These are phyloP conservation scores for Gymnopilus junonius DNA, from an alignment of 768 basidiomycete genomes.

Conservation along the genomic window DNA sequence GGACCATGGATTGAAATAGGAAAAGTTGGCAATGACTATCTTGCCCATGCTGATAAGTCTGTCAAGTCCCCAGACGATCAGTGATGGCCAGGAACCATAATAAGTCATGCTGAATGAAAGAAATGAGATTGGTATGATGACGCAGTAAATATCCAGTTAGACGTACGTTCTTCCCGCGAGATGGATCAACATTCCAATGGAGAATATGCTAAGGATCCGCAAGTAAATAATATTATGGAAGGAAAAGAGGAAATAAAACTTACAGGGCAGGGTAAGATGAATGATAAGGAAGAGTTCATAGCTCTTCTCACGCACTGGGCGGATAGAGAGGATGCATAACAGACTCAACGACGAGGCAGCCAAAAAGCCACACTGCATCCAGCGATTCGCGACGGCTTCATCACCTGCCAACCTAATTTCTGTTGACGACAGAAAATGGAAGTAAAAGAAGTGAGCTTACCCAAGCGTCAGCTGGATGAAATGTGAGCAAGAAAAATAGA, in stretches of 20 bases:
- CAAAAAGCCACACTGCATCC: slow-evolving; percentile 40
- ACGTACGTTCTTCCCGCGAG: slow-evolving; percentile 33
- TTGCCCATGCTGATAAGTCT: slow-evolving; percentile 52
- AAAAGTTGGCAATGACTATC: slow-evolving; percentile 46
- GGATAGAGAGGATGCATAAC: slow-evolving; percentile 51
- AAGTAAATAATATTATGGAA: background rate
- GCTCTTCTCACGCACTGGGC: slow-evolving; percentile 45
- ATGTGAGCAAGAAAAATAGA: background rate
- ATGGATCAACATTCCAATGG: slow-evolving; percentile 48
- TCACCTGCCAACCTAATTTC: slow-evolving; percentile 20
- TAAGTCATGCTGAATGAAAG: slow-evolving; percentile 30
- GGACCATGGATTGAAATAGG: slow-evolving; percentile 35
- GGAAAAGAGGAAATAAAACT: slow-evolving; percentile 8
- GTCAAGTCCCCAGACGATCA: slow-evolving; percentile 61
- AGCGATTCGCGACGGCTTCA: slow-evolving; percentile 25
- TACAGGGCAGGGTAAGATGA: slow-evolving; percentile 49
- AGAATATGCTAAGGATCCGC: slow-evolving; percentile 33
- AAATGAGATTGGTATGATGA: background rate
- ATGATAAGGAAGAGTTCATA: slow-evolving; percentile 59
- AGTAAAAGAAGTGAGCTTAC: slow-evolving; percentile 5
- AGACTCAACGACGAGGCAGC: slow-evolving; percentile 45
- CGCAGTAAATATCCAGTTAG: background rate
- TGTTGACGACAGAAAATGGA: background rate
- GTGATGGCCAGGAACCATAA: slow-evolving; percentile 51
- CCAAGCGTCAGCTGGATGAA: slow-evolving; percentile 20